Percentiles rank a stretch among this genome's conserved stretches.
phyloP scores from a whole-genome alignment of 352 stramenopile genomes.

The Phytopythium boreale region DNA sequence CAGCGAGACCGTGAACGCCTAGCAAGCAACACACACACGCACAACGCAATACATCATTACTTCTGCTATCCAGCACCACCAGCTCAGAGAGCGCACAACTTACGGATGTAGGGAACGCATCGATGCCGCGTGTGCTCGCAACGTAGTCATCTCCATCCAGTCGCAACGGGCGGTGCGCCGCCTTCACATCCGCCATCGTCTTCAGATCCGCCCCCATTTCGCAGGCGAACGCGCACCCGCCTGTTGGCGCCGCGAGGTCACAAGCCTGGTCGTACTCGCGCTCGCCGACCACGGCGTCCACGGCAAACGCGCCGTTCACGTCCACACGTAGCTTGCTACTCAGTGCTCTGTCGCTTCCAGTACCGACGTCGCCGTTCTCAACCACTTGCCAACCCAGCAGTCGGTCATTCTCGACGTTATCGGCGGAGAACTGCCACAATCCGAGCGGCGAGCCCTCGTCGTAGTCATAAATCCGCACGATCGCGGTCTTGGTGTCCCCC shows the following conservation, averaged over 20 bases:
- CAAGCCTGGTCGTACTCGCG: conserved; percentile 67
- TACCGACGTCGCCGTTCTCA: conserved; percentile 35
- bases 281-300: conserved; percentile 57
- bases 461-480: conserved; percentile 65
- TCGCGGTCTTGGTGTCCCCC: conserved; percentile 27
- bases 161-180: conserved; percentile 30
- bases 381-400: conserved; percentile 44
- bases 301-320: conserved; percentile 47
- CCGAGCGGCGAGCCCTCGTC: conserved; percentile 28
- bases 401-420: not conserved
- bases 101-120: conserved; percentile 42
- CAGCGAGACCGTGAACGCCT: conserved; percentile 56
- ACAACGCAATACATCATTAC: not conserved
- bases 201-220: conserved; percentile 36
- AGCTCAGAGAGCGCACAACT: not conserved
- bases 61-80: not conserved
- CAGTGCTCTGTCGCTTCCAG: not conserved
- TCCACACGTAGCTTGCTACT: conserved; percentile 34
- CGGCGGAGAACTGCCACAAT: conserved; percentile 25
- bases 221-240: conserved; percentile 48
- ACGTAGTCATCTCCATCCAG: conserved; percentile 40
- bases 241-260: conserved; percentile 50
- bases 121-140: conserved; percentile 27
- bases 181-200: conserved; percentile 10
- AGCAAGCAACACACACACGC: conserved; percentile 2